phyloP scores from a whole-genome alignment of 148 eudicot genomes.

The Salicornia ramosissima region DNA sequence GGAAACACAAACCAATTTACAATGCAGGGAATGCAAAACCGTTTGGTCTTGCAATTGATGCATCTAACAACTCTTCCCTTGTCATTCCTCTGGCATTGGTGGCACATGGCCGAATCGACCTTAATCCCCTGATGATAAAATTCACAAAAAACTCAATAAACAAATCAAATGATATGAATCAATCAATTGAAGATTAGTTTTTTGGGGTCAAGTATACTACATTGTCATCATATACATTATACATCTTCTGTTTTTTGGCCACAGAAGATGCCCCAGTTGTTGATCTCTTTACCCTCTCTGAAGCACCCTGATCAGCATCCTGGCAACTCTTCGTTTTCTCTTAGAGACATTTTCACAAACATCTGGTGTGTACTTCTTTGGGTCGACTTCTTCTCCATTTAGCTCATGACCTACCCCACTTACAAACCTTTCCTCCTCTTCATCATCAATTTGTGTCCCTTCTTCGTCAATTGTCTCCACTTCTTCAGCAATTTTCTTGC shows the following conservation, averaged over 20 bases:
- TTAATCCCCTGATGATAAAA: constrained; percentile 29
- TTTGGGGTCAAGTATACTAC: constrained; percentile 1
- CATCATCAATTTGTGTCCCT: too few species aligned
- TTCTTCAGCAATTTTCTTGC: too few species aligned
- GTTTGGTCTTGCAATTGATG: constrained; percentile 37
- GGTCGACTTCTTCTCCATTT: too few species aligned
- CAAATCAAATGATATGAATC: not conserved
- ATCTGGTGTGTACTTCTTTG: not conserved
- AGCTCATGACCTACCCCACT: too few species aligned
- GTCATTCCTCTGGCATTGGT: constrained; percentile 57
- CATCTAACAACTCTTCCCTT: constrained; percentile 51
- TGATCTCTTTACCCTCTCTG: not conserved
- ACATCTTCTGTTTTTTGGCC: not conserved
- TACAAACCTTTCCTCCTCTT: too few species aligned
- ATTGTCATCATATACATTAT: constrained; percentile 19
- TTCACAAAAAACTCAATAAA: not conserved
- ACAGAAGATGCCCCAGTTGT: not conserved
- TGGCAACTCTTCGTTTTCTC: too few species aligned
- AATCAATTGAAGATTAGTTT: not conserved
- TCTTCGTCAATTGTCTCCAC: too few species aligned
- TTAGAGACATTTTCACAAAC: constrained; percentile 3
- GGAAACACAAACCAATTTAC: constrained; percentile 29
- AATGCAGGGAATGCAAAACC: constrained; percentile 44
- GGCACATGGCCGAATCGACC: constrained; percentile 41
- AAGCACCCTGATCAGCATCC: not conserved